Percentiles rank a stretch among this genome's conserved stretches.
phyloP scores from a whole-genome alignment of 2,329 filamentous ascomycete genomes.

The Neofusicoccum kwambonambiense region DNA sequence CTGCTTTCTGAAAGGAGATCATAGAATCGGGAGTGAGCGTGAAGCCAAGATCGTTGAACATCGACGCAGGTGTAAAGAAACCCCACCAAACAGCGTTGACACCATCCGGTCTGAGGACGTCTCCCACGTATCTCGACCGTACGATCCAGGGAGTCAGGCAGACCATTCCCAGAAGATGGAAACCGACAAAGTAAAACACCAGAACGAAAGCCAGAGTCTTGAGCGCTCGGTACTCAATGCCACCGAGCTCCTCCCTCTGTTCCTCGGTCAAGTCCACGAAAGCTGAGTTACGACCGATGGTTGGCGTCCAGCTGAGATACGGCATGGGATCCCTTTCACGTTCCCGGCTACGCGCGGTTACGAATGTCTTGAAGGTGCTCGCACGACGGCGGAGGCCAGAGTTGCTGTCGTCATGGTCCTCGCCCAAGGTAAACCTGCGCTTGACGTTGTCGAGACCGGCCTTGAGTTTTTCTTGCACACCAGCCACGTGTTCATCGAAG shows the following conservation, averaged over 20 bases:
- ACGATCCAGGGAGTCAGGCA: constrained; percentile 80
- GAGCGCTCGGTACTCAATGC: constrained; percentile 91
- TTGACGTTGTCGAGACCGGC: background rate
- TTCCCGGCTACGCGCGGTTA: constrained; percentile 48
- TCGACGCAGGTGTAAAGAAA: constrained; percentile 81
- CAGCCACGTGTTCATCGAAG: constrained; percentile 53
- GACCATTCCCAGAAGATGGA: constrained; percentile 73
- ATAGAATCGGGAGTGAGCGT: constrained; percentile 93
- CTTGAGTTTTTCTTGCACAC: background rate
- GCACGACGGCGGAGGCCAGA: constrained; percentile 43
- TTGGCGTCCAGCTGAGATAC: constrained; percentile 92
- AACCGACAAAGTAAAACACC: constrained; percentile 76
- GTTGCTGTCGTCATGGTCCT: constrained; percentile 44
- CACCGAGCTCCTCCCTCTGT: constrained; percentile 90
- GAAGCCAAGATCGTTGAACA: constrained; percentile 94
- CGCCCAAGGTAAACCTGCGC: background rate
- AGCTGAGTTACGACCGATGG: constrained; percentile 86
- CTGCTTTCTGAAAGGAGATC: constrained; percentile 77
- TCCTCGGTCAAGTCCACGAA: constrained; percentile 87
- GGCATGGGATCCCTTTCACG: constrained; percentile 61
- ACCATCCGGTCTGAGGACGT: constrained; percentile 60
- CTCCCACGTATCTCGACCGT: constrained; percentile 60
- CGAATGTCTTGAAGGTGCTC: constrained; percentile 60
- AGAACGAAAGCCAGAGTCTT: constrained; percentile 82
- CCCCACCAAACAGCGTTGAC: constrained; percentile 82